phyloP scores from a whole-genome alignment of 1,284 basidiomycete species.

The Sanghuangporus sanghuang region DNA sequence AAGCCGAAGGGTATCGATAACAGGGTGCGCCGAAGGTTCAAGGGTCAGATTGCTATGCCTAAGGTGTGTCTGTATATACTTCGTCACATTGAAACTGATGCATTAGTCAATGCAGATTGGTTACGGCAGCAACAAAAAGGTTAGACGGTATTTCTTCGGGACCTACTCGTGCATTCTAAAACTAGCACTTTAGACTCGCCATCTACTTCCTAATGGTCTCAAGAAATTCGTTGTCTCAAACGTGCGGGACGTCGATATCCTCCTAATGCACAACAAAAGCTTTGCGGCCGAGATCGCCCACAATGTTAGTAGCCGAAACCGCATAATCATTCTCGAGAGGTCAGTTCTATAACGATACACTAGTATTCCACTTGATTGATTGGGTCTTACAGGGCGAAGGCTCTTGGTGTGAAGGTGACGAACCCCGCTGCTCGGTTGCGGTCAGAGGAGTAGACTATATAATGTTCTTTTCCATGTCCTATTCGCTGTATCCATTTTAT shows the following conservation, averaged over 20 bases:
- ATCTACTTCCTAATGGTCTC: slow-evolving; percentile 89
- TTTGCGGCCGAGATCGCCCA: slow-evolving; percentile 98
- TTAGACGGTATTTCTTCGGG: slow-evolving; percentile 15
- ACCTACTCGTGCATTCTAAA: not conserved
- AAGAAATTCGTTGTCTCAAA: slow-evolving; percentile 95
- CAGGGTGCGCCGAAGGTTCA: slow-evolving; percentile 93
- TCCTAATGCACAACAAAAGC: slow-evolving; percentile 97
- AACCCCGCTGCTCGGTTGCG: slow-evolving; percentile 94
- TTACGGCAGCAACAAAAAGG: slow-evolving; percentile 83
- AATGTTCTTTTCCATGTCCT: slow-evolving; percentile 4
- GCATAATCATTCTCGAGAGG: slow-evolving; percentile 89
- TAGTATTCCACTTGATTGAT: slow-evolving; percentile 7
- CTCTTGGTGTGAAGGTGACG: slow-evolving; percentile 88
- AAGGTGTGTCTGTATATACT: slow-evolving; percentile 51
- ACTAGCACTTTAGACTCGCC: slow-evolving; percentile 60
- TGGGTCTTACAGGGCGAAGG: slow-evolving; percentile 66
- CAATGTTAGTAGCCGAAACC: slow-evolving; percentile 96
- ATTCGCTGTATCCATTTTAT: slow-evolving; percentile 11
- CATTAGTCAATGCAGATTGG: slow-evolving; percentile 48
- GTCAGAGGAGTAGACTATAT: slow-evolving; percentile 77
- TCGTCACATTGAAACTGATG: not conserved
- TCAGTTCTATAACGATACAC: slow-evolving; percentile 29
- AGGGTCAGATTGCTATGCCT: slow-evolving; percentile 93
- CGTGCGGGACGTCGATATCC: slow-evolving; percentile 85
- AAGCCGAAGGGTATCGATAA: slow-evolving; percentile 98